phyloP scores from a whole-genome alignment of 2,329 filamentous ascomycete species.

The Knoxdaviesia capensis region DNA sequence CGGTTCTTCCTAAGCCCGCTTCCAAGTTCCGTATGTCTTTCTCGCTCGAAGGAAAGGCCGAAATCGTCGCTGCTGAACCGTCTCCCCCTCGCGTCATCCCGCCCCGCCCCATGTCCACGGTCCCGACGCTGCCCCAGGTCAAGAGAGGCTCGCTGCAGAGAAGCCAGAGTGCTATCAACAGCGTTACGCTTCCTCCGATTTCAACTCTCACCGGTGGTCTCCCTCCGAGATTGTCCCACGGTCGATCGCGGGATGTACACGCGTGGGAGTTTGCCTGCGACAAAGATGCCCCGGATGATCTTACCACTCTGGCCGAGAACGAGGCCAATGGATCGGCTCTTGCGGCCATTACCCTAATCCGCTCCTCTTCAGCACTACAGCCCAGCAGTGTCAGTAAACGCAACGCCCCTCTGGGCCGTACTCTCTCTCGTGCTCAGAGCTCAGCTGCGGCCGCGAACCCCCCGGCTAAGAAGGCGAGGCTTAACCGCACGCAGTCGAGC shows the following conservation, averaged over 20 bases:
- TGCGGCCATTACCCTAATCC: slow-evolving; percentile 62
- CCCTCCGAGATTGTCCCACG: slow-evolving; percentile 33
- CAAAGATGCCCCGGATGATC: slow-evolving; percentile 54
- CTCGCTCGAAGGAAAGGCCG: slow-evolving; percentile 79
- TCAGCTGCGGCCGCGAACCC: slow-evolving; percentile 1
- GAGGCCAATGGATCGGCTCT: slow-evolving; percentile 63
- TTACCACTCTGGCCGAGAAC: slow-evolving; percentile 64
- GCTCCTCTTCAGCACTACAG: slow-evolving; percentile 38
- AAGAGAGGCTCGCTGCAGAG: slow-evolving; percentile 39
- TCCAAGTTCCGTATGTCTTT: slow-evolving; percentile 51
- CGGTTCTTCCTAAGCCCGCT: neutral
- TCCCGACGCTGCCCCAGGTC: slow-evolving; percentile 25
- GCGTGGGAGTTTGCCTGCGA: slow-evolving; percentile 88
- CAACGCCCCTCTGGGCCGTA: slow-evolving; percentile 26
- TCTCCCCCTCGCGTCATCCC: slow-evolving; percentile 39
- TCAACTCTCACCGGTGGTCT: slow-evolving; percentile 30
- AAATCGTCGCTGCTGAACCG: slow-evolving; percentile 51
- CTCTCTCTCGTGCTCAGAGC: too few relatives aligned
- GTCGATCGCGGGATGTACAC: slow-evolving; percentile 68
- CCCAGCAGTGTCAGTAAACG: slow-evolving; percentile 40
- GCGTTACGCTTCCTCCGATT: slow-evolving; percentile 35
- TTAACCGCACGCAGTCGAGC: slow-evolving; percentile 41
- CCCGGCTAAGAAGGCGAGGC: slow-evolving; percentile 38
- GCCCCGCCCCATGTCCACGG: slow-evolving; percentile 26
- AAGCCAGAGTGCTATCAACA: slow-evolving; percentile 47